phyloP scores from a whole-genome alignment of 208 protist species.

The Acanthamoeba sp. region DNA sequence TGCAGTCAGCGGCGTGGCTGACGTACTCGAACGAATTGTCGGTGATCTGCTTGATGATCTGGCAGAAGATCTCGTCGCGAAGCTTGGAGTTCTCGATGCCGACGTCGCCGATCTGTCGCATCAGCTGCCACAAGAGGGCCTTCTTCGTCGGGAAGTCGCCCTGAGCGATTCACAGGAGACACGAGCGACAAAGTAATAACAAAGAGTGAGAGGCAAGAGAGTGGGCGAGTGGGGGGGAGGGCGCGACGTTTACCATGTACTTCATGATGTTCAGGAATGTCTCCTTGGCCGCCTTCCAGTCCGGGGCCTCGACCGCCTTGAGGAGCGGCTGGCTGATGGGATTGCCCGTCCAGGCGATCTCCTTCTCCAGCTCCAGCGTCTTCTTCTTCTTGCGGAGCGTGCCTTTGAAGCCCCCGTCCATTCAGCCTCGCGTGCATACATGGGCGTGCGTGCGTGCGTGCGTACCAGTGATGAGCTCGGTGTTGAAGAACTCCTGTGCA shows the following conservation, averaged over 20 bases:
- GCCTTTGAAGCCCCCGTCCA: neutral
- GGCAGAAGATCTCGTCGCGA: constrained; percentile 83
- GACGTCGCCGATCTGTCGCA: constrained; percentile 28
- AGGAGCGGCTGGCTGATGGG: constrained; percentile 38
- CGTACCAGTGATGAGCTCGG: constrained; percentile 38
- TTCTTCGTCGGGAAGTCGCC: constrained; percentile 80
- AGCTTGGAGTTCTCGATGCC: constrained; percentile 58
- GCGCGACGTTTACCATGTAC: constrained; percentile 75
- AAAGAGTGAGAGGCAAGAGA: too few species aligned
- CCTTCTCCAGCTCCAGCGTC: constrained; percentile 10
- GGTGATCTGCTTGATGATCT: constrained; percentile 83
- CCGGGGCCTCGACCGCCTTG: neutral
- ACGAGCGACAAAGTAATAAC: neutral
- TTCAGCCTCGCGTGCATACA: neutral
- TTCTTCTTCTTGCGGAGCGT: constrained; percentile 69
- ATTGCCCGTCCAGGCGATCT: constrained; percentile 56
- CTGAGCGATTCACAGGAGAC: neutral
- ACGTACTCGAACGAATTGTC: constrained; percentile 74
- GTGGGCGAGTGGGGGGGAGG: neutral
- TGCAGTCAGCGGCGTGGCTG: neutral
- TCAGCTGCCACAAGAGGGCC: constrained; percentile 14
- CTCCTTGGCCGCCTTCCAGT: constrained; percentile 35
- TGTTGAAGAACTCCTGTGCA: constrained; percentile 46
- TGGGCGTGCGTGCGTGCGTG: neutral
- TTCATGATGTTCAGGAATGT: constrained; percentile 79